Conservation (phyloP, 306 rosid genomes). For the Hippophae tibetana region DNA sequence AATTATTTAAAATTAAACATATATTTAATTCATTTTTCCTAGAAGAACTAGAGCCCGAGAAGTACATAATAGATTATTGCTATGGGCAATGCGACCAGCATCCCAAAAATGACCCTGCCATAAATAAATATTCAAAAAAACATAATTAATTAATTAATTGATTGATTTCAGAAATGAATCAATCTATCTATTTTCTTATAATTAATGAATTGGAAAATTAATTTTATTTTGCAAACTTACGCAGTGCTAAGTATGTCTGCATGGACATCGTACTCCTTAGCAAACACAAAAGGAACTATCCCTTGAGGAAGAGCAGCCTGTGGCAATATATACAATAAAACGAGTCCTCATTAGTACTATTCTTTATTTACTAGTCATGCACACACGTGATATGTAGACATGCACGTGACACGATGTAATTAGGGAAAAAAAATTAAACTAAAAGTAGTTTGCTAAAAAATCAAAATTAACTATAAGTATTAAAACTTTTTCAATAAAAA, state of each 20-base stretch:
- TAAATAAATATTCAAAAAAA: background rate
- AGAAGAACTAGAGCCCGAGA: slow-evolving; percentile 43
- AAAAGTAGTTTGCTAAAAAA: too few species aligned
- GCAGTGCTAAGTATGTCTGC: slow-evolving; percentile 90
- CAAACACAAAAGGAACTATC: slow-evolving; percentile 89
- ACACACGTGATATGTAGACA: background rate
- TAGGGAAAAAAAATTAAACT: too few species aligned
- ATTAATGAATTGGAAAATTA: too few species aligned
- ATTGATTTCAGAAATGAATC: too few species aligned
- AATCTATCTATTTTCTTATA: too few species aligned
- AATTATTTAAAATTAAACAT: too few species aligned
- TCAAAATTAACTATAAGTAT: too few species aligned
- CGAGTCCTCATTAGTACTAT: background rate
- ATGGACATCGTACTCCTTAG: slow-evolving; percentile 84
- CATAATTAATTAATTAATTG: background rate
- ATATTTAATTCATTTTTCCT: background rate
- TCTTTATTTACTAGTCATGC: background rate
- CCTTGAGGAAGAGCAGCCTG: slow-evolving; percentile 98
- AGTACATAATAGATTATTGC: slow-evolving; percentile 73
- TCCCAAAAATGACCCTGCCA: slow-evolving; percentile 80
- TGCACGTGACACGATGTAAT: too few species aligned
- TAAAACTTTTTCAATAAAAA: too few species aligned
- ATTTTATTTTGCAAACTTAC: slow-evolving; percentile 29
- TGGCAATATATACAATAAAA: background rate
- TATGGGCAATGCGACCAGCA: slow-evolving; percentile 76